Percentiles rank a stretch among this genome's conserved stretches.
Conservation (phyloP, 192 early-diverging fungal species). For the Coemansia sp. region DNA sequence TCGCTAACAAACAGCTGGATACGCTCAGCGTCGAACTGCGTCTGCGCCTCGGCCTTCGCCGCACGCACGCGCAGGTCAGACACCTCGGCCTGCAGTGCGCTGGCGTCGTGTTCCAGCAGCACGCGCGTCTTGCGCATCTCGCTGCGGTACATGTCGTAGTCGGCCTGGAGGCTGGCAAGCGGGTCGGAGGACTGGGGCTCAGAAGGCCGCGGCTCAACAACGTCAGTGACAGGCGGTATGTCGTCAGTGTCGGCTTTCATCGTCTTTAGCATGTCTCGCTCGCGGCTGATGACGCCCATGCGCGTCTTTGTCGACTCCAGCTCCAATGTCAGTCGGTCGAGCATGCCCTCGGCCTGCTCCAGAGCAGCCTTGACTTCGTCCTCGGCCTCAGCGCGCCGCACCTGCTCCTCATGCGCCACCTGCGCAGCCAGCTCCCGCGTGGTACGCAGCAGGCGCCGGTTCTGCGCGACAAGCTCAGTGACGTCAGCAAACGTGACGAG, state of each 20-base stretch:
- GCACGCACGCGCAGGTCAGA: constrained; percentile 64
- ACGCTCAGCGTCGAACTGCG: constrained; percentile 59
- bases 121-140: constrained; percentile 62
- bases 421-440: constrained; percentile 60
- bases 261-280: constrained; percentile 60
- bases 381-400: constrained; percentile 43
- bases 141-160: constrained; percentile 65
- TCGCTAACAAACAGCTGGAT: constrained; percentile 61
- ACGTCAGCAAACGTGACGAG: constrained; percentile 57
- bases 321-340: constrained; percentile 51
- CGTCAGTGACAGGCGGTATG: neutral
- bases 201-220: neutral
- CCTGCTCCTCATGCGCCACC: constrained; percentile 52
- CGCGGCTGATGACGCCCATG: constrained; percentile 55
- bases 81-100: constrained; percentile 55
- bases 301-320: constrained; percentile 54
- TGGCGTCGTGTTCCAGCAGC: constrained; percentile 57
- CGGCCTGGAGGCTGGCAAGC: constrained; percentile 56
- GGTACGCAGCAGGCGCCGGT: constrained; percentile 60
- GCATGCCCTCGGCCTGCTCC: constrained; percentile 57
- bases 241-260: constrained; percentile 18
- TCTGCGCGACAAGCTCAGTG: constrained; percentile 60
- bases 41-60: constrained; percentile 61
- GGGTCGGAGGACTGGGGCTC: neutral
- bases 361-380: constrained; percentile 56